Percentiles rank a stretch among this genome's conserved stretches.
Evolutionary conservation across 352 stramenopile species (phyloP).

Genomic region (Phytophthora meadii): DNA sequence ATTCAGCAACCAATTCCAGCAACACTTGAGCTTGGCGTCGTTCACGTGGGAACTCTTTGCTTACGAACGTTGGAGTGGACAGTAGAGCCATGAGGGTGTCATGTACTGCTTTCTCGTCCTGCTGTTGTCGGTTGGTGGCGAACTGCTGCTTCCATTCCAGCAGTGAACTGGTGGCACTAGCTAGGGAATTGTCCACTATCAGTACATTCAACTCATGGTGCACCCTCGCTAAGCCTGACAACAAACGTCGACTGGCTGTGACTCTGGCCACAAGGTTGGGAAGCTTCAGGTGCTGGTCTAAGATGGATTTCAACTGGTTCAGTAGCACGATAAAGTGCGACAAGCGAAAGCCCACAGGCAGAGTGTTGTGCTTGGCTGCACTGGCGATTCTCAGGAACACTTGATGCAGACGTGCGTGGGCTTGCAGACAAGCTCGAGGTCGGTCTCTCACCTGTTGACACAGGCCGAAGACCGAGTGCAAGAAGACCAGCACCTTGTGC

Average conservation of each 20-base stretch:
- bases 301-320: constrained; percentile 43
- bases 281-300: constrained; percentile 55
- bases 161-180: constrained; percentile 36
- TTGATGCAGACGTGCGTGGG: constrained; percentile 58
- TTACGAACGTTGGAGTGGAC: constrained; percentile 57
- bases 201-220: constrained; percentile 53
- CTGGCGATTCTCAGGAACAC: constrained; percentile 51
- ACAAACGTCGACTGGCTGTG: constrained; percentile 51
- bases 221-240: constrained; percentile 43
- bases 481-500: constrained; percentile 41
- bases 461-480: constrained; percentile 48
- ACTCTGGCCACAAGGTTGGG: constrained; percentile 44
- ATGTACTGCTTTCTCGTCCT: constrained; percentile 67
- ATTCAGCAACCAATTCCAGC: constrained; percentile 62
- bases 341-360: constrained; percentile 37
- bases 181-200: constrained; percentile 36
- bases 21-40: constrained; percentile 63
- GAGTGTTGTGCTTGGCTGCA: constrained; percentile 32
- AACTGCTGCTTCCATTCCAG: constrained; percentile 61
- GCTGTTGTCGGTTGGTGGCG: constrained; percentile 48
- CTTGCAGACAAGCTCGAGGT: constrained; percentile 49
- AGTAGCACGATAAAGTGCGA: constrained; percentile 53
- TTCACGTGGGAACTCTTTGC: constrained; percentile 59
- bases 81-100: constrained; percentile 62
- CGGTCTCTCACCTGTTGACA: constrained; percentile 56